These are phyloP conservation scores for Lactarius quietus DNA, from an alignment of 768 basidiomycete species.

Conservation along the genomic window DNA sequence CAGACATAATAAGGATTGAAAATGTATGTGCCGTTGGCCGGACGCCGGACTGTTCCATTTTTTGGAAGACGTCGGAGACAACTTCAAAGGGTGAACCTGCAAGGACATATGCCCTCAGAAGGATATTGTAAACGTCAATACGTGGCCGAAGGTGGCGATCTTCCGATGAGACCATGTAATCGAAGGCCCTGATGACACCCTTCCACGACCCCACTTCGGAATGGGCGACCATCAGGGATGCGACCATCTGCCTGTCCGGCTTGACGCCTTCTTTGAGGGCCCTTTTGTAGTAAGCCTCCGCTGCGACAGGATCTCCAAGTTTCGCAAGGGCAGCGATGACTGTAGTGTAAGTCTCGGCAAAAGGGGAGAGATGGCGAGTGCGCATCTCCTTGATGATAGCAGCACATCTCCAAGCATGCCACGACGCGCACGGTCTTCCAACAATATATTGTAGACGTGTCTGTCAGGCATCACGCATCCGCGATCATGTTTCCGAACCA, in stretches of 20 bases:
- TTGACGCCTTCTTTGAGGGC: slow-evolving; percentile 58
- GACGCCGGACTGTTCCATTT: slow-evolving; percentile 46
- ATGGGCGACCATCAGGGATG: slow-evolving; percentile 76
- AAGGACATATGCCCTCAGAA: slow-evolving; percentile 80
- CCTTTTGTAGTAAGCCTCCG: slow-evolving; percentile 62
- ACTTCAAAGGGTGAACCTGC: slow-evolving; percentile 71
- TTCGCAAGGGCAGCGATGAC: slow-evolving; percentile 64
- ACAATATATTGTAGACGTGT: slow-evolving; percentile 55
- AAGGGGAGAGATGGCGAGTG: slow-evolving; percentile 43
- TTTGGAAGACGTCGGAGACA: slow-evolving; percentile 59
- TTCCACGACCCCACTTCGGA: slow-evolving; percentile 78
- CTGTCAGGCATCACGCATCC: slow-evolving; percentile 49
- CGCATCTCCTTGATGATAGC: slow-evolving; percentile 61
- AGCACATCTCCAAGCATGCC: slow-evolving; percentile 50
- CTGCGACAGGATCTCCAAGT: slow-evolving; percentile 57
- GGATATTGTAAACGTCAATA: slow-evolving; percentile 67
- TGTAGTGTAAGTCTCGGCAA: slow-evolving; percentile 56
- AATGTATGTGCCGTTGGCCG: slow-evolving; percentile 64
- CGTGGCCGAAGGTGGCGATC: slow-evolving; percentile 41
- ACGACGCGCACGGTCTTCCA: slow-evolving; percentile 51
- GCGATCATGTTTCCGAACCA: slow-evolving; percentile 55
- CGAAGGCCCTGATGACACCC: slow-evolving; percentile 67
- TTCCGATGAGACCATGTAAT: slow-evolving; percentile 46
- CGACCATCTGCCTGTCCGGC: slow-evolving; percentile 63
- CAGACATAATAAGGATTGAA: slow-evolving; percentile 72